phyloP scores from a whole-genome alignment of 2,329 filamentous ascomycete species.

The Thelonectria olida region DNA sequence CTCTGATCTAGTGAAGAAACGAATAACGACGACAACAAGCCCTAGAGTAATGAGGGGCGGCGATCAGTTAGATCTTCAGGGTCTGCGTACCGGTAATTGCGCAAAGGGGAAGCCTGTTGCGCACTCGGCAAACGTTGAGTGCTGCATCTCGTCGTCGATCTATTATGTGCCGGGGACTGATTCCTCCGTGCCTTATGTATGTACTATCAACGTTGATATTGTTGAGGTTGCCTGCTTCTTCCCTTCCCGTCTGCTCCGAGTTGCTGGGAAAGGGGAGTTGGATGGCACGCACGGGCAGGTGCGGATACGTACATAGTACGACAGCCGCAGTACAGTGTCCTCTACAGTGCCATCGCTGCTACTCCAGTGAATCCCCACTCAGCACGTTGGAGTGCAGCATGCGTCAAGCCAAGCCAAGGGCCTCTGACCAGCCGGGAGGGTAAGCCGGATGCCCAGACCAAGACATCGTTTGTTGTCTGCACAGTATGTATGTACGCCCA shows the following conservation, averaged over 20 bases:
- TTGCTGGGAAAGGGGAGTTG: conserved; percentile 15
- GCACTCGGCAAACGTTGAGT: background rate
- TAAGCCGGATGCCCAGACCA: conserved; percentile 12
- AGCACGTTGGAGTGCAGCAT: conserved; percentile 18
- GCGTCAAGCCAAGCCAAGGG: conserved; percentile 3
- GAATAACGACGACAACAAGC: background rate
- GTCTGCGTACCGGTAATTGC: background rate
- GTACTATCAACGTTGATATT: background rate
- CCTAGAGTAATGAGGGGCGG: background rate
- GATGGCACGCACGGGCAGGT: background rate
- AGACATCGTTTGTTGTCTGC: conserved; percentile 1
- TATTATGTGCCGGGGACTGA: background rate
- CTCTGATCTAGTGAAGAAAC: background rate
- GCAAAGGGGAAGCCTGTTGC: background rate
- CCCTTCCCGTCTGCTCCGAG: no score
- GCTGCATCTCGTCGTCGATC: background rate
- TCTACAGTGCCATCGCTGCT: background rate
- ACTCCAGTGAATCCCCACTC: conserved; percentile 10
- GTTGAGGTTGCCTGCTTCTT: background rate
- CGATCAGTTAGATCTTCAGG: background rate
- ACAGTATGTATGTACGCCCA: background rate
- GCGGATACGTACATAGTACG: background rate
- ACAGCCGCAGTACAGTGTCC: background rate
- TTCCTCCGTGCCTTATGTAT: no score
- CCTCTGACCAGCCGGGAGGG: background rate